phyloP scores from a whole-genome alignment of 768 basidiomycete genomes.

The Lactifluus subvellereus region DNA sequence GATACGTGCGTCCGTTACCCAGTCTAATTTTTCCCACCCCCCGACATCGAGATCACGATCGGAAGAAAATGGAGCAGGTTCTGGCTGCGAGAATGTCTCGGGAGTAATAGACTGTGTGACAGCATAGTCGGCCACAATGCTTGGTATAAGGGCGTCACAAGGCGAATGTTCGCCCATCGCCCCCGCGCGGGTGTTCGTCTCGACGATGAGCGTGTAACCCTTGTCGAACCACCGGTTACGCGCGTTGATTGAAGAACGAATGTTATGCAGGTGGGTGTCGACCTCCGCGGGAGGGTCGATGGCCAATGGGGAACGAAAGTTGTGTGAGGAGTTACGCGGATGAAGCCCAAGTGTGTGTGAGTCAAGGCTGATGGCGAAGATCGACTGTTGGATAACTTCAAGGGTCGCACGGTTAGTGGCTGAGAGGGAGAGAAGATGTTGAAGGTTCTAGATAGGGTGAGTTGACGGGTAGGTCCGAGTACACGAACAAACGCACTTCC shows the following conservation, averaged over 20 bases:
- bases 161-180: conserved; percentile 89
- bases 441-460: conserved; percentile 52
- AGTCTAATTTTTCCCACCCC: conserved; percentile 64
- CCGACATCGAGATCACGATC: conserved; percentile 11
- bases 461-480: background rate
- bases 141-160: conserved; percentile 85
- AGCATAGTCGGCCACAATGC: conserved; percentile 79
- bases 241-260: conserved; percentile 58
- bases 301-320: conserved; percentile 1
- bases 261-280: conserved; percentile 70
- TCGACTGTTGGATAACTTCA: conserved; percentile 59
- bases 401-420: conserved; percentile 56
- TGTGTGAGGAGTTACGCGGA: conserved; percentile 28
- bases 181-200: conserved; percentile 78
- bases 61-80: conserved; percentile 18
- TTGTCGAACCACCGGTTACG: conserved; percentile 92
- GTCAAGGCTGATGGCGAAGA: conserved; percentile 81
- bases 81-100: conserved; percentile 34
- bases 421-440: conserved; percentile 61
- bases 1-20: conserved; percentile 61
- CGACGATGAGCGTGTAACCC: conserved; percentile 72
- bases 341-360: conserved; percentile 41
- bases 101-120: conserved; percentile 61
- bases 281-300: conserved; percentile 34
- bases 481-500: conserved; percentile 41